Base-by-base conservation (phyloP, 1,139 yeast species). In the Geotrichum restrictum region DNA sequence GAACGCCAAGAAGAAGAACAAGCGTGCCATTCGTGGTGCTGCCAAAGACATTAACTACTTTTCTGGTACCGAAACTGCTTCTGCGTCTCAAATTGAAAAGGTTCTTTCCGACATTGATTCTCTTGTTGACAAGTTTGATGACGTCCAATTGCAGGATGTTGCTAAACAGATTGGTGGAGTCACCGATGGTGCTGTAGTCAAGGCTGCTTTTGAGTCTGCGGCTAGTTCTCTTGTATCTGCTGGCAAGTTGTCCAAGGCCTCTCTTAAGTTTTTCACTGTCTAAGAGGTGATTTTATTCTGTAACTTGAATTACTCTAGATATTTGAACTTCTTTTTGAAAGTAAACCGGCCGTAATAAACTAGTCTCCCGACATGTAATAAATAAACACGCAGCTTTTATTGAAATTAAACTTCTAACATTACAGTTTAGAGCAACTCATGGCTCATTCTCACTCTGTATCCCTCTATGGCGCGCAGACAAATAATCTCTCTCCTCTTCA, bases 1-100 rank as follows among this genome's bases (percentile, higher is more conserved):
- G 79, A 83, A 82, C 62, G 96, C 98, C 47, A 88, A 87, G 80
- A 93, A 87, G 95, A 93, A 91, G 88, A 88, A 86, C 78, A 93
- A 88, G 89, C 88, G 97, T 80, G 74, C 87, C 53, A 74, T 93
- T 61, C 88, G 98, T 80, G 74, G 75, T 64, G 77, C 91, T 54
- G 88, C 82, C 62, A 89, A 91, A 78, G 97, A 88, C 40, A 81
- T 77, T 64, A 88, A 79, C 59, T 89, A 88, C 80, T 88, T 89
- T 64, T 60, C 61, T 45, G 83, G 82, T 54, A 79, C 73, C 58
- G 80, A 80, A 57, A 37, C 50, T 22, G 77, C 91, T 52, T 75
- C 81, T 53, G 76, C 76, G 55, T 83, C 87, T 62, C 95, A 86
- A 61, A 68, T 70, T 31, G 73, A 69, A 48, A 58, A 58, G 43